Base-by-base conservation (phyloP, 805 yeast genomes). In the Danielia reshetovae region DNA sequence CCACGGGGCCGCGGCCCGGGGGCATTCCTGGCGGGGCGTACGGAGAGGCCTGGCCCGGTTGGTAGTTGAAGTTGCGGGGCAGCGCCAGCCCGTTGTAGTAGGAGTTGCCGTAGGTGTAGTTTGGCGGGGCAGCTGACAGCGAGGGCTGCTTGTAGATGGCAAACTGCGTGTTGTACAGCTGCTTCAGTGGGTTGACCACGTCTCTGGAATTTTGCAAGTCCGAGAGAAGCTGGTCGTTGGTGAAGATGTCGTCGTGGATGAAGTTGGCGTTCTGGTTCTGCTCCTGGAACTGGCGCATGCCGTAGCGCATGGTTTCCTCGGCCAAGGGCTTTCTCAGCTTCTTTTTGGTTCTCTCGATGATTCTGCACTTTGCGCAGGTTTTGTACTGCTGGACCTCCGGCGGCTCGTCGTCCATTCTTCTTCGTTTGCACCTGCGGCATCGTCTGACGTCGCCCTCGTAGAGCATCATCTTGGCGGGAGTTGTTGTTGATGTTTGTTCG, bases 321-420 rank as follows among this genome's bases (percentile, higher is more conserved):
- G 71, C 70, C 52, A 66, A 56, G 4, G 72, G 72, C 45, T 66
- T 64, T 24, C 70, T 54, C 55, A 57, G 60, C 49, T 65, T 64
- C 55, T 67, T 67, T 51, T 63, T 49, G 32, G 54, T 49, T 40
- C 80, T 57, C 51, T 74, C 80, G 30, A 74, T 70, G 51, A 73
- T 70, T 38, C 80, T 65, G 49, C 80, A 74, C 42, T 75, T 73
- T 49, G 74, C 76, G 55, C 80, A 74, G 4, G 80, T 74, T 42
- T 74, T 74, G 51, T 73, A 74, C 48, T 72, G 76, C 45, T 68
- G 61, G 26, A 74, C 78, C 42, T 74, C 78, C 2, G 75, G 72
- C 16, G 75, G 74, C 53, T 74, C 80, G 40, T 73, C 74, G 40
- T 68, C 71, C 43, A 72, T 64, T 57, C 80, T 64, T 65, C 72